A percentile compares a stretch with the other conserved stretches of the same genome.
Evolutionary conservation across 2,329 filamentous ascomycete genomes (phyloP).

Genomic region (Elsinoe fawcettii): DNA sequence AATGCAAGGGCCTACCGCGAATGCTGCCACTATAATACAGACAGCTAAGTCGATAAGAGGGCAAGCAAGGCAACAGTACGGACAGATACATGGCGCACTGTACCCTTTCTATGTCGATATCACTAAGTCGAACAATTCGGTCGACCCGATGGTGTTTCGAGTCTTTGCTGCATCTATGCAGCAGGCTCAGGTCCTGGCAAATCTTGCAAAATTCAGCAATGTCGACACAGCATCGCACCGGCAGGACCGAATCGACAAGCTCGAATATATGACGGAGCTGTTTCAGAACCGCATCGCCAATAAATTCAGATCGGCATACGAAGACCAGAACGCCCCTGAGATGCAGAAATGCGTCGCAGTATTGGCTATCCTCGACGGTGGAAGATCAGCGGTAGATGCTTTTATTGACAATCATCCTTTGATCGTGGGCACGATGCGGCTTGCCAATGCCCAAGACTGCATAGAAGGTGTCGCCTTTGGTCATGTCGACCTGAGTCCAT

Average conservation of each 20-base stretch:
- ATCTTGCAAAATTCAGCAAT: conserved; percentile 67
- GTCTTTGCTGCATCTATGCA: conserved; percentile 81
- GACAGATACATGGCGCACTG: conserved; percentile 79
- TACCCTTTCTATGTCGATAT: conserved; percentile 86
- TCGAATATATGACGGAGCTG: conserved; percentile 65
- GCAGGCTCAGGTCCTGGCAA: conserved; percentile 81
- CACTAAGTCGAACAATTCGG: conserved; percentile 60
- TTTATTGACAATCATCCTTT: conserved; percentile 82
- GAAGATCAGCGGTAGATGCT: conserved; percentile 66
- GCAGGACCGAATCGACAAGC: conserved; percentile 59
- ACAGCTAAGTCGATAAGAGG: conserved; percentile 72
- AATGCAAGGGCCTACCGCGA: conserved; percentile 36
- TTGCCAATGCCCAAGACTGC: conserved; percentile 73
- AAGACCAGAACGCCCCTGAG: conserved; percentile 75
- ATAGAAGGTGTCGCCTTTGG: conserved; percentile 60
- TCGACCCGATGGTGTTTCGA: conserved; percentile 76
- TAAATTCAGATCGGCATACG: conserved; percentile 90
- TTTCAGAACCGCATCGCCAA: conserved; percentile 86
- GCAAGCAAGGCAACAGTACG: conserved; percentile 80
- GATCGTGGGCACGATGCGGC: conserved; percentile 62
- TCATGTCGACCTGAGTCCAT: conserved; percentile 70
- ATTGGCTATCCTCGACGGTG: conserved; percentile 72
- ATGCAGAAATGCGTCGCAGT: conserved; percentile 90
- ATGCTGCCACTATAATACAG: conserved; percentile 61
- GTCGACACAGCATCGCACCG: conserved; percentile 76